Evolutionary conservation across 2,329 filamentous ascomycete genomes (phyloP).

Genomic region (Rhinocladiella similis): DNA sequence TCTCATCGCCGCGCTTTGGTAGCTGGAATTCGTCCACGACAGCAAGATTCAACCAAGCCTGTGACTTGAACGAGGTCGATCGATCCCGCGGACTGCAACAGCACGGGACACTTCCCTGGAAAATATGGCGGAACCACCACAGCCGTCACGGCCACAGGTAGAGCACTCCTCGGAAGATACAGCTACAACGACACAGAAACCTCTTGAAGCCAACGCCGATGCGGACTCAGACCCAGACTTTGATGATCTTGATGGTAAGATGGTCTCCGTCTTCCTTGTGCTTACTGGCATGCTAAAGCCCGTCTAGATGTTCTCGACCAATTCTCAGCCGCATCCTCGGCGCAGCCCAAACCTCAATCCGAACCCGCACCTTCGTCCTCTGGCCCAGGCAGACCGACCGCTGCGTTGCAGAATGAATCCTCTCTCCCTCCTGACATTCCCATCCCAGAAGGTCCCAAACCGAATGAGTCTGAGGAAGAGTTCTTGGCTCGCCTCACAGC

Average conservation of each 20-base stretch:
- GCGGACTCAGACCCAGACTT: slow-evolving; percentile 86
- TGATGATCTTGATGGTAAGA: slow-evolving; percentile 84
- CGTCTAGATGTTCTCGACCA: slow-evolving; percentile 83
- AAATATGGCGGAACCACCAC: slow-evolving; percentile 18
- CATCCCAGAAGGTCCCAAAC: slow-evolving; percentile 33
- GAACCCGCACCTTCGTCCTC: slow-evolving; percentile 36
- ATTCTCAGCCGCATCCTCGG: slow-evolving; percentile 60
- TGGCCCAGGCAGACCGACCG: slow-evolving; percentile 37
- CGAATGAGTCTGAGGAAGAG: slow-evolving; percentile 30
- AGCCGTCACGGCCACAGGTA: slow-evolving; percentile 5
- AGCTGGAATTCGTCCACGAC: too few species aligned
- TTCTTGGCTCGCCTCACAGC: slow-evolving; percentile 29
- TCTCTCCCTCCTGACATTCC: slow-evolving; percentile 24
- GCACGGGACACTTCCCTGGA: neutral
- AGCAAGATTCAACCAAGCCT: too few species aligned
- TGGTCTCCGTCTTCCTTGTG: neutral
- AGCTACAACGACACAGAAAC: slow-evolving; percentile 1
- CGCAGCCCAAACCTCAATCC: slow-evolving; percentile 37
- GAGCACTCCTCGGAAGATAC: neutral
- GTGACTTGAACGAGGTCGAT: too few species aligned
- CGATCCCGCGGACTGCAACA: too few species aligned
- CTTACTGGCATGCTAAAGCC: slow-evolving; percentile 4
- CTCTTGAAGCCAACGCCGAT: slow-evolving; percentile 35
- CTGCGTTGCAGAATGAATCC: slow-evolving; percentile 30
- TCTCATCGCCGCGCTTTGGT: too few species aligned